Conservation (phyloP, 352 stramenopile species). For the Phytophthora europaea region DNA sequence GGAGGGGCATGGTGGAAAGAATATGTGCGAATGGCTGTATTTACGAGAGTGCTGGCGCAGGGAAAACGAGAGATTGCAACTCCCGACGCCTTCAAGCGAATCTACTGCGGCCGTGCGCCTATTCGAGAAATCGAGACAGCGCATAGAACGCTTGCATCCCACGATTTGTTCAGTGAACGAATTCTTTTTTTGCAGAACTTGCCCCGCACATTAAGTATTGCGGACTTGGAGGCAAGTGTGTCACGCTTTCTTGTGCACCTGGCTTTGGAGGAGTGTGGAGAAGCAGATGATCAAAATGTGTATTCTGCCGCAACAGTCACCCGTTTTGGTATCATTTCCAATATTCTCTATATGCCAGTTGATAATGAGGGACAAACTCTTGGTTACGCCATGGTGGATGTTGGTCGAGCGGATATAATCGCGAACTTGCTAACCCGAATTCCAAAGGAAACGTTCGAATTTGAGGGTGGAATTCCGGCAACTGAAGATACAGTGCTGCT, state of each 20-base stretch:
- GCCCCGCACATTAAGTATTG: slow-evolving; percentile 60
- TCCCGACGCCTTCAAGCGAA: slow-evolving; percentile 52
- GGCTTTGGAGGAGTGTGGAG: slow-evolving; percentile 77
- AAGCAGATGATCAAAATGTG: slow-evolving; percentile 82
- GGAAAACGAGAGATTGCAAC: slow-evolving; percentile 51
- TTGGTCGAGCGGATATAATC: slow-evolving; percentile 76
- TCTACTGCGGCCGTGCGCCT: slow-evolving; percentile 68
- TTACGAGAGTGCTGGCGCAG: slow-evolving; percentile 60
- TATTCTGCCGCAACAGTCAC: slow-evolving; percentile 71
- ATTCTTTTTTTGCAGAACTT: slow-evolving; percentile 78
- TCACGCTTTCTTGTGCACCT: slow-evolving; percentile 74
- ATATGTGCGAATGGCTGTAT: slow-evolving; percentile 69
- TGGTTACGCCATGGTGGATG: slow-evolving; percentile 75
- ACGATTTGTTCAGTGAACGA: slow-evolving; percentile 58
- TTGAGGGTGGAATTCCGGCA: slow-evolving; percentile 61
- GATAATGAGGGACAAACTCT: slow-evolving; percentile 53
- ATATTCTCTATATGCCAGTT: slow-evolving; percentile 68
- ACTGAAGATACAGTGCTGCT: slow-evolving; percentile 53
- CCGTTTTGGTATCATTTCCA: slow-evolving; percentile 70
- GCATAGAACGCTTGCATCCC: slow-evolving; percentile 31
- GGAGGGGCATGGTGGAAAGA: slow-evolving; percentile 61
- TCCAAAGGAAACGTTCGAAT: slow-evolving; percentile 61
- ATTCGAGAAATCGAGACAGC: slow-evolving; percentile 65
- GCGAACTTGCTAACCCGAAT: slow-evolving; percentile 57
- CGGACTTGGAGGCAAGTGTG: slow-evolving; percentile 47